Evolutionary conservation across 306 rosid genomes (phyloP).

Genomic region (Lathyrus oleraceus): DNA sequence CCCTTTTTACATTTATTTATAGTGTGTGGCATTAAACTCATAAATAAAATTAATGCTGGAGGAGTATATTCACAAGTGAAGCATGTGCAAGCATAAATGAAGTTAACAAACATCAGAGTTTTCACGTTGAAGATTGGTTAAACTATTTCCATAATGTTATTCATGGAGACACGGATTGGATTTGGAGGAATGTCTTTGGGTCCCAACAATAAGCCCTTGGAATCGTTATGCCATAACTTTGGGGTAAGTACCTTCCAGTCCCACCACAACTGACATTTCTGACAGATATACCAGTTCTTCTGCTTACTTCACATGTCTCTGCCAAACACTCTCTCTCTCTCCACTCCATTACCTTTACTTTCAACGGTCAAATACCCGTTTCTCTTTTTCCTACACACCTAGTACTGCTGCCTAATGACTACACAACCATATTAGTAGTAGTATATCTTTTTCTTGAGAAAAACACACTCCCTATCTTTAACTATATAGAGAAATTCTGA

Average conservation of each 20-base stretch:
- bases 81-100: not conserved
- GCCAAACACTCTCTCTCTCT: not conserved
- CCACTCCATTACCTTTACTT: not conserved
- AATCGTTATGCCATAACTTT: not conserved
- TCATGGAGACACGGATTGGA: conserved; percentile 9
- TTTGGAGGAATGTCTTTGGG: conserved; percentile 18
- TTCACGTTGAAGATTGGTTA: not conserved
- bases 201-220: not conserved
- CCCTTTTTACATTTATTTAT: too few relatives aligned
- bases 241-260: not conserved
- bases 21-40: too few relatives aligned
- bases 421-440: not conserved
- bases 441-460: not conserved
- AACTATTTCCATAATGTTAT: not conserved
- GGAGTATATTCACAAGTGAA: too few relatives aligned
- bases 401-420: not conserved
- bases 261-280: not conserved
- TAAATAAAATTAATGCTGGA: too few relatives aligned
- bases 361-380: not conserved
- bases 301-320: not conserved
- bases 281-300: conserved; percentile 1
- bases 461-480: not conserved
- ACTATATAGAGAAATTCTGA: not conserved
- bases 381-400: not conserved
- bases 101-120: not conserved